Evolutionary conservation across 768 basidiomycete genomes (phyloP), one percentile per base, ranked within the genome.

Genomic region (Mycena chlorophos): DNA sequence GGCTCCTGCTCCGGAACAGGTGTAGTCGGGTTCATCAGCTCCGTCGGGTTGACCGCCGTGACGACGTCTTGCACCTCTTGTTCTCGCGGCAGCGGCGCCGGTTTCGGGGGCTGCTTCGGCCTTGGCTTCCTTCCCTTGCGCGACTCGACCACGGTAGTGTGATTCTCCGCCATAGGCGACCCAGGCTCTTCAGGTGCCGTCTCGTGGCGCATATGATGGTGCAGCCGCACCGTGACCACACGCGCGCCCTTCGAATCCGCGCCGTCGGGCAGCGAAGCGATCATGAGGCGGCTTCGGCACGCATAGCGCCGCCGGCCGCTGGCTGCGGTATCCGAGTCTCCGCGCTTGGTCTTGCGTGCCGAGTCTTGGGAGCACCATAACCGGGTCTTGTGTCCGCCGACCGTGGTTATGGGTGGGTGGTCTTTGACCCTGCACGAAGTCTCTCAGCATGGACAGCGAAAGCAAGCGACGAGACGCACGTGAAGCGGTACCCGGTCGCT

Each of bases 341-440:
- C 63, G 54, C 70, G 65, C 61, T 78, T 79, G 5, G 70, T 73
- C 51, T 72, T 71, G 54, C 78, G 75, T 17, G 73, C 73, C 49
- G 73, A 72, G 56, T 82, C 80, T 56, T 79, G 80, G 8, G 78
- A 79, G 66, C 78, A 82, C 77, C 78, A 78, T 17, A 78, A 70
- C 28, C 78, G 72, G 20, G 77, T 80, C 60, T 80, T 82, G 64
- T 80, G 75, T 8, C 79, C 79, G 52, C 72, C 70, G 34, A 74
- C 75, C 34, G 75, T 69, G n/a, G n/a, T n/a, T n/a, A n/a, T n/a
- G 13, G 69, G 74, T 16, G 78, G 78, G 54, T 81, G 78, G 62
- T 81, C 79, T 58, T 79, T 80, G 12, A 80, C 75, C 8, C 78
- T 81, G 62, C 30, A 28, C 46, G 31, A 45, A 39, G 12, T 34